phyloP scores from a whole-genome alignment of 2,329 filamentous ascomycete genomes.

The Didymella sp. region DNA sequence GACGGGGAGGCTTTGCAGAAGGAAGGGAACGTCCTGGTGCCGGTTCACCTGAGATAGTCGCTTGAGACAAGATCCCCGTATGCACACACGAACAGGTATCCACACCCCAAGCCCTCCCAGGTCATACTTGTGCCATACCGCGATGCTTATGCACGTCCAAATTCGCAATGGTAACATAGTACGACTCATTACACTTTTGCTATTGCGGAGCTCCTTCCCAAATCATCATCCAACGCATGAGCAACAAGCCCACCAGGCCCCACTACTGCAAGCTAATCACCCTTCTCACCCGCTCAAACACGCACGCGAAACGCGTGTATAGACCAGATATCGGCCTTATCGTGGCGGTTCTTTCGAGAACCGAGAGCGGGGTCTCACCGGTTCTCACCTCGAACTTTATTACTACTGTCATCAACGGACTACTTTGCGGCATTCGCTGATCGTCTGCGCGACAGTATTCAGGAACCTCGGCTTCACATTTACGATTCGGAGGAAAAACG shows the following conservation, averaged over 20 bases:
- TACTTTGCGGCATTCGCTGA: neutral
- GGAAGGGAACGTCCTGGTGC: neutral
- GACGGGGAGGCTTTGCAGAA: constrained; percentile 2
- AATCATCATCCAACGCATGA: neutral
- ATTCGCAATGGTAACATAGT: neutral
- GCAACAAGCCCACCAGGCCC: neutral
- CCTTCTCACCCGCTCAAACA: neutral
- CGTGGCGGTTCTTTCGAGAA: neutral
- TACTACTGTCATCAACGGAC: neutral
- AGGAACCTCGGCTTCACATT: neutral
- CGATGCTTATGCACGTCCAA: neutral
- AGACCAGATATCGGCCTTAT: neutral
- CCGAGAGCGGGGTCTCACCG: constrained; percentile 9
- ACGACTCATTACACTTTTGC: neutral
- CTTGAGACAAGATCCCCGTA: neutral
- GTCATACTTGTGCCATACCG: no score
- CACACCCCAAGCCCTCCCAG: neutral
- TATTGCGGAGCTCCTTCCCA: neutral
- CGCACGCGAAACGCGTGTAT: neutral
- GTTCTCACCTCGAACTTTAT: neutral
- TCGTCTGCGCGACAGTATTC: neutral
- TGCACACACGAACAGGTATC: no score
- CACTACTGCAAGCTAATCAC: constrained; percentile 3
- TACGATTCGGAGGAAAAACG: neutral
- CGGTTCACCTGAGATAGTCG: neutral